Percentiles rank a stretch among this genome's conserved stretches.
Conservation (phyloP, 768 basidiomycete genomes). For the Tylopilus vinaceipallidus region DNA sequence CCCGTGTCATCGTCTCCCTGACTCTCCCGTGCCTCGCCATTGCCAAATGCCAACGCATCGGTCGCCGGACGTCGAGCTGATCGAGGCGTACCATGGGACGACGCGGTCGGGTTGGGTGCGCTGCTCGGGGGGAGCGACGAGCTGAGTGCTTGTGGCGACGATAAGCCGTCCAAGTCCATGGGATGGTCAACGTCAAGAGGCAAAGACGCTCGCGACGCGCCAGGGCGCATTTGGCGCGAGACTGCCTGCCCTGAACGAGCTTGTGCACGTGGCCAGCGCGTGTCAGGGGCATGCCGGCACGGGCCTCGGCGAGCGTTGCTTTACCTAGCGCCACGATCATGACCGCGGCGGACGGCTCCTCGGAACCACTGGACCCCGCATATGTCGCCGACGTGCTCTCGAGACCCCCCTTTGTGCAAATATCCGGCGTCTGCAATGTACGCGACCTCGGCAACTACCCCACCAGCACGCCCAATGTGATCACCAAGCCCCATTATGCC, state of each 20-base stretch:
- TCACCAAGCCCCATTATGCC: constrained; percentile 56
- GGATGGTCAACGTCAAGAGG: constrained; percentile 5
- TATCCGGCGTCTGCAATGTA: constrained; percentile 75
- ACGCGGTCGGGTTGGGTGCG: constrained; percentile 39
- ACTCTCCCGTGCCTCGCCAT: constrained; percentile 47
- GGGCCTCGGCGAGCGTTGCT: neutral
- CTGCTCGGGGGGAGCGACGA: constrained; percentile 56
- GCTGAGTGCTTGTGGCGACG: constrained; percentile 57
- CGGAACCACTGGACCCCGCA: constrained; percentile 64
- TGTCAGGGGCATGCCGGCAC: neutral
- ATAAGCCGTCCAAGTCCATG: constrained; percentile 60
- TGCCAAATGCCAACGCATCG: constrained; percentile 55
- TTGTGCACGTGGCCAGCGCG: constrained; percentile 18
- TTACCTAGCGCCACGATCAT: constrained; percentile 6
- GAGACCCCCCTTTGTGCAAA: constrained; percentile 63
- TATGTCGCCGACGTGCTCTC: constrained; percentile 66
- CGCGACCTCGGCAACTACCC: constrained; percentile 69
- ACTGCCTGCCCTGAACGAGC: constrained; percentile 41
- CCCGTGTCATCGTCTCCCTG: constrained; percentile 37
- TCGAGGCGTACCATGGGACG: constrained; percentile 35
- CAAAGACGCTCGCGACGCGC: constrained; percentile 29
- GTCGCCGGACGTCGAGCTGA: constrained; percentile 39
- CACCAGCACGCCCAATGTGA: constrained; percentile 44
- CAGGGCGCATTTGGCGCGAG: constrained; percentile 36
- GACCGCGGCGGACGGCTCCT: constrained; percentile 30